Conservation (phyloP, 192 early-diverging fungal genomes). For the Oehlia diaphana region DNA sequence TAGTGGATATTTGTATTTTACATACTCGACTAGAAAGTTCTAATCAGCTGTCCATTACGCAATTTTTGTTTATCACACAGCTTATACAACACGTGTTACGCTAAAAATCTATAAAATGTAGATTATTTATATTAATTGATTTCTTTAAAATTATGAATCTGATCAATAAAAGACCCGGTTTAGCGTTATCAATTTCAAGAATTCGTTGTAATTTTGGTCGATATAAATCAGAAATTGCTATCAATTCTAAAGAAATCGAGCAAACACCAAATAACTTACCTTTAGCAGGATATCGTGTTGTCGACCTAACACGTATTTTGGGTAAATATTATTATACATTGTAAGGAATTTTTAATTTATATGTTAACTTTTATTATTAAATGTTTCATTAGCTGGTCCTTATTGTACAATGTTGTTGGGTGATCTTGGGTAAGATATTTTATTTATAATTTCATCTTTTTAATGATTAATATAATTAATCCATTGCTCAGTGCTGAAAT, state of each 20-base stretch:
- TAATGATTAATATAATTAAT: neutral
- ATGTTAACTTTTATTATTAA: neutral
- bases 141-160: neutral
- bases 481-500: conserved; percentile 66
- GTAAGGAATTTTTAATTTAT: neutral
- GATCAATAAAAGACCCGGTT: neutral
- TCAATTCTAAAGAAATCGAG: neutral
- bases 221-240: neutral
- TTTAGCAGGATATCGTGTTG: conserved; percentile 63
- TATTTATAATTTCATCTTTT: neutral
- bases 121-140: too few species aligned
- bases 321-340: conserved; percentile 30
- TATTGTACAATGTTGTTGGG: conserved; percentile 80
- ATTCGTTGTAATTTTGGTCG: neutral
- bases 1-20: too few species aligned
- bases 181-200: neutral
- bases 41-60: too few species aligned
- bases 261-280: conserved; percentile 29
- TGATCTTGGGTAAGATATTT: conserved; percentile 62
- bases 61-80: too few species aligned
- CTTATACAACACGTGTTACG: too few species aligned
- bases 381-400: conserved; percentile 56
- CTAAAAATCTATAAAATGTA: too few species aligned
- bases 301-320: conserved; percentile 73
- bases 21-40: too few species aligned